Conservation (phyloP, 2,329 filamentous ascomycete genomes). For the Clonostachys sp. region DNA sequence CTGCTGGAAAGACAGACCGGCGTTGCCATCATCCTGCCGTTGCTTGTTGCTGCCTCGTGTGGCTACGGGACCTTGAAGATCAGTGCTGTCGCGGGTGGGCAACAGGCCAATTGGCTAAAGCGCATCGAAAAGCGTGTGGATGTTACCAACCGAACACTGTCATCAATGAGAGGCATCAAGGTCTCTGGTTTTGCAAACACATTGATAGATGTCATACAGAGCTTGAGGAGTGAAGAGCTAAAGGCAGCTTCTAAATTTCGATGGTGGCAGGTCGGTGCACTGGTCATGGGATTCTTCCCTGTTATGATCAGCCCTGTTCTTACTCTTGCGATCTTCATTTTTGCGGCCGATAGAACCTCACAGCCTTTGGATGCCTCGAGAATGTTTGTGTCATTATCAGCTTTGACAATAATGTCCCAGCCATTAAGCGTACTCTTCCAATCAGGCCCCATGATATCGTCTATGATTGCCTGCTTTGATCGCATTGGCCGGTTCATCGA, state of each 20-base stretch:
- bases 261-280: slow-evolving; percentile 14
- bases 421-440: slow-evolving; percentile 15
- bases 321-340: slow-evolving; percentile 21
- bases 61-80: slow-evolving; percentile 9
- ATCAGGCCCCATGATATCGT: slow-evolving; percentile 15
- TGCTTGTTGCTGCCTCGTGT: slow-evolving; percentile 10
- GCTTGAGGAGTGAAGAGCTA: slow-evolving; percentile 17
- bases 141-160: slow-evolving; percentile 47
- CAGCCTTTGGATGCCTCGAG: slow-evolving; percentile 18
- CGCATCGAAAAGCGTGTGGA: slow-evolving; percentile 40
- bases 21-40: slow-evolving; percentile 21
- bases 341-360: slow-evolving; percentile 14
- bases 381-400: slow-evolving; percentile 21
- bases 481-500: slow-evolving; percentile 15
- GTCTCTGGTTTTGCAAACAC: slow-evolving; percentile 22
- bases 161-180: slow-evolving; percentile 35
- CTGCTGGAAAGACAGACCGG: slow-evolving; percentile 22
- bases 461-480: slow-evolving; percentile 19
- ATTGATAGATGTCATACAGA: slow-evolving; percentile 13
- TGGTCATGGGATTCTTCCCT: slow-evolving; percentile 17
- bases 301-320: slow-evolving; percentile 16
- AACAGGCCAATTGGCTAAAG: slow-evolving; percentile 38
- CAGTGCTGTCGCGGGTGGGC: slow-evolving; percentile 1
- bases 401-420: slow-evolving; percentile 18
- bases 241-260: slow-evolving; percentile 15